Percentiles rank a stretch among this genome's conserved stretches.
Conservation (phyloP, 306 rosid species). For the Casuarina glauca region DNA sequence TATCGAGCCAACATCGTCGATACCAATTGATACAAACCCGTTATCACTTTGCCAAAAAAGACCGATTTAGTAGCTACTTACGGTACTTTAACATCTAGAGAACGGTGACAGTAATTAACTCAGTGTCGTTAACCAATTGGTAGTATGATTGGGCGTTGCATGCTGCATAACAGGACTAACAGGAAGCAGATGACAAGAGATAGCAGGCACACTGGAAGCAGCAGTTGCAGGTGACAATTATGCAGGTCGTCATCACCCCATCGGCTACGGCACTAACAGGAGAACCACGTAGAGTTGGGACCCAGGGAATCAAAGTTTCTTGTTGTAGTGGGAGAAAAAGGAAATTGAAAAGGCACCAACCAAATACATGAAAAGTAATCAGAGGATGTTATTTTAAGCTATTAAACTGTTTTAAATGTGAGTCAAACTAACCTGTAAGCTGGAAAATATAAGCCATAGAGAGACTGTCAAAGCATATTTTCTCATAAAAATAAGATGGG, state of each 20-base stretch:
- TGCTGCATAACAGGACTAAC: neutral
- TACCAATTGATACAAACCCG: too few relatives aligned
- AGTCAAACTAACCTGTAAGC: neutral
- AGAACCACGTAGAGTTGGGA: constrained; percentile 33
- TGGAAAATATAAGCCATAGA: neutral
- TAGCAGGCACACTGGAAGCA: neutral
- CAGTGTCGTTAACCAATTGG: neutral
- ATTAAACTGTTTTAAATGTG: neutral
- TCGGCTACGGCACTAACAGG: constrained; percentile 21
- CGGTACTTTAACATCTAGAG: too few relatives aligned
- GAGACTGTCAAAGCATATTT: neutral
- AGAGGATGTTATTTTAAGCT: neutral
- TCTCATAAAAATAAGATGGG: neutral
- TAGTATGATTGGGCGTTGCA: neutral
- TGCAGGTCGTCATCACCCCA: constrained; percentile 14
- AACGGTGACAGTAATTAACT: too few relatives aligned
- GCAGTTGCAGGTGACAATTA: neutral
- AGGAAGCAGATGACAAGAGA: neutral
- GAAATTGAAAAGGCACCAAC: neutral
- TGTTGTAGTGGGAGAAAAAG: constrained; percentile 34
- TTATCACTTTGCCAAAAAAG: too few relatives aligned
- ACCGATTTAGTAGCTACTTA: too few relatives aligned
- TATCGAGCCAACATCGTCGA: too few relatives aligned
- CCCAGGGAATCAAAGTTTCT: constrained; percentile 34
- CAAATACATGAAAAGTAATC: neutral